phyloP scores from a whole-genome alignment of 805 yeast genomes.

The Candida glaebosa region DNA sequence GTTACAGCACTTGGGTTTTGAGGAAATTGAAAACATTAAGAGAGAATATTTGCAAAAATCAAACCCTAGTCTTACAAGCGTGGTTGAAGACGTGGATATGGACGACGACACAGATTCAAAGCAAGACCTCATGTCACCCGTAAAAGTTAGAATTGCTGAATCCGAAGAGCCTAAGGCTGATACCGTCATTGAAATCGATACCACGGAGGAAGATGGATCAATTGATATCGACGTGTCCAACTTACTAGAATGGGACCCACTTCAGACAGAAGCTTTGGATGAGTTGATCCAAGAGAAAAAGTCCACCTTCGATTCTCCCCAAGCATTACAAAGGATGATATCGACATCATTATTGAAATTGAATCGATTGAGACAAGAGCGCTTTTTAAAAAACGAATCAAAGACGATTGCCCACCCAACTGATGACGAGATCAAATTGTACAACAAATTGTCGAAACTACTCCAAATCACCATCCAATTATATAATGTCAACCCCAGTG shows the following conservation, averaged over 20 bases:
- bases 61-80: slow-evolving; percentile 8
- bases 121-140: no score
- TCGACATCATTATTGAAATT: slow-evolving; percentile 29
- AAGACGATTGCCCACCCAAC: slow-evolving; percentile 24
- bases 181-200: slow-evolving; percentile 7
- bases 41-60: slow-evolving; percentile 12
- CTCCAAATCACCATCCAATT: slow-evolving; percentile 30
- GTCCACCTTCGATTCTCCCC: slow-evolving; percentile 22
- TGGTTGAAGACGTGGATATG: no score
- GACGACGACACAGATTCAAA: no score
- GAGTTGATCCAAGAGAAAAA: slow-evolving; percentile 23
- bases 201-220: slow-evolving; percentile 8
- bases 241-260: slow-evolving; percentile 35
- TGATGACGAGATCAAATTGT: slow-evolving; percentile 22
- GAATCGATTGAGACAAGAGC: slow-evolving; percentile 39
- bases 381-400: slow-evolving; percentile 28
- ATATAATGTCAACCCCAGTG: slow-evolving; percentile 21
- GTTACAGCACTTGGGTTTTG: slow-evolving; percentile 37
- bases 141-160: no score
- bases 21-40: slow-evolving; percentile 26
- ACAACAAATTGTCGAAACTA: slow-evolving; percentile 28
- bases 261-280: slow-evolving; percentile 20
- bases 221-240: slow-evolving; percentile 26
- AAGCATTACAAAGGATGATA: slow-evolving; percentile 30
- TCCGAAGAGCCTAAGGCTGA: no score